Base-by-base conservation (phyloP, 2,329 filamentous ascomycete genomes). In the Scedosporium dehoogii region DNA sequence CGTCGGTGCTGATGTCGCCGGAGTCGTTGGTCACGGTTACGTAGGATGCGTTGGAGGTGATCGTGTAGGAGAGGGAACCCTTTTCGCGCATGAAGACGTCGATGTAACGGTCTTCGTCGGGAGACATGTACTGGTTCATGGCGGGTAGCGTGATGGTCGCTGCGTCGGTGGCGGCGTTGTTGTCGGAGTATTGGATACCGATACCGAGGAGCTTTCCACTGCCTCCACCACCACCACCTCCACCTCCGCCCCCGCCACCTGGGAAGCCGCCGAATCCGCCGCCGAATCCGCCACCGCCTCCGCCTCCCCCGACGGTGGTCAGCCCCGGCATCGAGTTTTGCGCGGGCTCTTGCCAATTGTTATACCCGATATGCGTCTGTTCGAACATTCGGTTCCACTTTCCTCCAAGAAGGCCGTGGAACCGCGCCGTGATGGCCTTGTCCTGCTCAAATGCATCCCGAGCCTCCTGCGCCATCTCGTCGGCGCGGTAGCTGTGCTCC, bases 331-430 rank as follows among this genome's bases (percentile, higher is more conserved):
- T 78, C 0, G 81, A 80, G 68, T 90, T 88, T 38, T 86, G 78
- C 86, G 89, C 89, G 1, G 88, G 85, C 69, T 90, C 87, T 72
- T 90, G 87, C 86, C 86, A 83, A 70, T 70, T 70, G 0, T 75
- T 78, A 60, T 81, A 74, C 55, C 80, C 84, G 18, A 81, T 80
- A 6, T 25, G 68, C 72, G 69, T 66, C 76, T 74, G 84, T 65
- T 85, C 81, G 70, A 87, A 77, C 70, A 88, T 84, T 69, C 82
- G 76, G 66, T 76, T 79, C 85, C 85, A 86, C 71, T 88, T 87
- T 0, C 86, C 85, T 63, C 76, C 76, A 0, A 87, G 72, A 14
- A 88, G 72, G 7, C 73, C 71, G 68, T 88, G 80, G 76, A 85
- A 88, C 60, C 78, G 73, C 58, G 77, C 72, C 0, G 83, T 85